Evolutionary conservation across 495 filamentous ascomycete species (phyloP).

Genomic region (Stereocaulon alpinum): DNA sequence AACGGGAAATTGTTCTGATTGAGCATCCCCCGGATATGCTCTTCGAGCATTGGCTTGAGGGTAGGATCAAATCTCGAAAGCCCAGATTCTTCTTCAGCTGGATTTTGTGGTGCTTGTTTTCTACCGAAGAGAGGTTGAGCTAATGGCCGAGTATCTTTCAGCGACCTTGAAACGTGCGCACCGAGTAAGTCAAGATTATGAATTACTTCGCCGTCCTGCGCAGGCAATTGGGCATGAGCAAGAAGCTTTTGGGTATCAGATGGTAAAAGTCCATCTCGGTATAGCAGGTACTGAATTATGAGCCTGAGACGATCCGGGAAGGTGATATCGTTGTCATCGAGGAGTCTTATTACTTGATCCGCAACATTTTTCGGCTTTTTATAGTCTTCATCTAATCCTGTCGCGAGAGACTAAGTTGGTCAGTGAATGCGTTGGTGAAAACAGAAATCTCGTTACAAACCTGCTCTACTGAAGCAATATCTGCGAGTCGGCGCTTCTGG

Average conservation of each 20-base stretch:
- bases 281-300: slow-evolving; percentile 75
- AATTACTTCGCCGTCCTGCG: slow-evolving; percentile 60
- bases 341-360: slow-evolving; percentile 70
- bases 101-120: slow-evolving; percentile 39
- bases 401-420: slow-evolving; percentile 57
- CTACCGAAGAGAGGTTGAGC: slow-evolving; percentile 56
- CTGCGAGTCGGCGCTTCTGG: slow-evolving; percentile 68
- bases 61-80: slow-evolving; percentile 41
- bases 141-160: slow-evolving; percentile 65
- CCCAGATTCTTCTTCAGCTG: slow-evolving; percentile 41
- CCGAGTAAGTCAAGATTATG: slow-evolving; percentile 76
- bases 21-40: slow-evolving; percentile 46
- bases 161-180: slow-evolving; percentile 55
- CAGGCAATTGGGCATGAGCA: slow-evolving; percentile 68
- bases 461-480: slow-evolving; percentile 78
- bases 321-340: slow-evolving; percentile 67
- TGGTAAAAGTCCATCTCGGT: slow-evolving; percentile 75
- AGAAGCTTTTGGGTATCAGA: slow-evolving; percentile 79
- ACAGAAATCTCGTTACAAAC: slow-evolving; percentile 23
- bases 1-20: slow-evolving; percentile 63
- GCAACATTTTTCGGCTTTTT: slow-evolving; percentile 82
- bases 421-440: slow-evolving; percentile 3
- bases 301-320: slow-evolving; percentile 71
- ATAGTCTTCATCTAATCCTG: slow-evolving; percentile 85
- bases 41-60: slow-evolving; percentile 61